Percentiles rank a stretch among this genome's conserved stretches.
Conservation (phyloP, 805 yeast genomes). For the Pichia exigua region DNA sequence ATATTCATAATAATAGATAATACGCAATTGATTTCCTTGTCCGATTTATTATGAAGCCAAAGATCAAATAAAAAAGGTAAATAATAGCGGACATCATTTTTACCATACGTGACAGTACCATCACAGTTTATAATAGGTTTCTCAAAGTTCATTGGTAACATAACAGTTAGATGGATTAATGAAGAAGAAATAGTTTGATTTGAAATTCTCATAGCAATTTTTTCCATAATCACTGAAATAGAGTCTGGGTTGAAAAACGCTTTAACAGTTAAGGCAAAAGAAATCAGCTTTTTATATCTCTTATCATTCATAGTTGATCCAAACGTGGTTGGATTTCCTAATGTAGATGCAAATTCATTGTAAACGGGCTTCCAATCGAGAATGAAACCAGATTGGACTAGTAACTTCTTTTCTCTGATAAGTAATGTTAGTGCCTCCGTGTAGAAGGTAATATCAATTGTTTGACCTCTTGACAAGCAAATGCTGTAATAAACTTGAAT, state of each 20-base stretch:
- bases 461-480: conserved; percentile 66
- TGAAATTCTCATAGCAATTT: conserved; percentile 44
- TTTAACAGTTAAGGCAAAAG: conserved; percentile 47
- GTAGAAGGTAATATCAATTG: conserved; percentile 50
- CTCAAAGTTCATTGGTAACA: conserved; percentile 42
- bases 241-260: conserved; percentile 42
- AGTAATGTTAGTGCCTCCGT: conserved; percentile 53
- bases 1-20: conserved; percentile 58
- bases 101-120: conserved; percentile 16
- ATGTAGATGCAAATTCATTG: conserved; percentile 28
- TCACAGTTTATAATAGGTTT: conserved; percentile 12
- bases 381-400: conserved; percentile 33
- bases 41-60: conserved; percentile 51
- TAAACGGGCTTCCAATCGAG: conserved; percentile 47
- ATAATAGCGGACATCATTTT: conserved; percentile 35
- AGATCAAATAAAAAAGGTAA: conserved; percentile 62
- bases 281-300: conserved; percentile 39
- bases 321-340: conserved; percentile 42
- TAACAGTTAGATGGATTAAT: conserved; percentile 43
- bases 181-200: conserved; percentile 45
- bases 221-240: conserved; percentile 44
- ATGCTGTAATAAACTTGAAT: conserved; percentile 66
- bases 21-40: conserved; percentile 51
- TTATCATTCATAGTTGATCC: conserved; percentile 42
- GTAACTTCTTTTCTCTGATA: conserved; percentile 38